These are phyloP conservation scores for Penicillium concentricum DNA, from an alignment of 2,329 filamentous ascomycete species.

Conservation along the genomic window DNA sequence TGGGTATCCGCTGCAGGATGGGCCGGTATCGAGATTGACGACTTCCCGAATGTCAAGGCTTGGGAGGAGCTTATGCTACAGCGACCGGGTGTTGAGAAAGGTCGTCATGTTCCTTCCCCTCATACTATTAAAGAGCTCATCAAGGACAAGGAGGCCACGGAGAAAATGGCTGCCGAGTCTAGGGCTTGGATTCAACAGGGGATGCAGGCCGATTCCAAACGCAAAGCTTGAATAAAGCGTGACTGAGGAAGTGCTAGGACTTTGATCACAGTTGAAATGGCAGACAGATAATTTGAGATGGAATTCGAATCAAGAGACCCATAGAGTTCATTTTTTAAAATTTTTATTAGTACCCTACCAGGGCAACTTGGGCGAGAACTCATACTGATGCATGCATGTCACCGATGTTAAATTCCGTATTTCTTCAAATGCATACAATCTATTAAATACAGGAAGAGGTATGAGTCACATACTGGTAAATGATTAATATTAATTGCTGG, in stretches of 20 bases:
- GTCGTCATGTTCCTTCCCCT: conserved; percentile 66
- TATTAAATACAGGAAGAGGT: too few species aligned
- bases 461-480: too few species aligned
- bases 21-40: conserved; percentile 66
- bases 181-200: conserved; percentile 65
- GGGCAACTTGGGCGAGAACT: too few species aligned
- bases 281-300: background rate
- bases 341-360: too few species aligned
- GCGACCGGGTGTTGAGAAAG: conserved; percentile 72
- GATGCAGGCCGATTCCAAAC: conserved; percentile 66
- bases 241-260: background rate
- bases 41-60: conserved; percentile 72
- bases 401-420: too few species aligned
- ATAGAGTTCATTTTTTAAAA: too few species aligned
- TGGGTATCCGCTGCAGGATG: conserved; percentile 66
- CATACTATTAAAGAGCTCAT: conserved; percentile 62
- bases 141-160: conserved; percentile 57
- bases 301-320: background rate
- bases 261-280: background rate
- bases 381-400: too few species aligned
- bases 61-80: conserved; percentile 73
- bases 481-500: too few species aligned
- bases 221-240: conserved; percentile 24
- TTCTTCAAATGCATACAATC: too few species aligned
- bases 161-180: conserved; percentile 55